Evolutionary conservation across 1,139 yeast genomes (phyloP).

Genomic region (Geotrichum europaeum): DNA sequence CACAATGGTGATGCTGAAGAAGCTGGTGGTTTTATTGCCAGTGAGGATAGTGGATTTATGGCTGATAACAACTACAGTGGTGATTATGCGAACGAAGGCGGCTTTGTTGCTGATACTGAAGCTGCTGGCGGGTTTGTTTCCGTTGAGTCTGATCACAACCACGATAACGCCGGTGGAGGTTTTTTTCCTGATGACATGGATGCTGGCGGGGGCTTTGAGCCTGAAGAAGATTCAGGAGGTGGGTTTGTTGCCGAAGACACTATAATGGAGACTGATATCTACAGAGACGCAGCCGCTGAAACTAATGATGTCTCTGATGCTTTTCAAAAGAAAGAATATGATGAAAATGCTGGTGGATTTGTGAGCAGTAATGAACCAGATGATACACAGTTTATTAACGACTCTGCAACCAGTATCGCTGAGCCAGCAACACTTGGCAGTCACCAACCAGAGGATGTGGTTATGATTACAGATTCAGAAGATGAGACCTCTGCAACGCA

Average conservation of each 20-base stretch:
- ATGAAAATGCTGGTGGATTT: neutral
- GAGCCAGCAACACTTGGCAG: neutral
- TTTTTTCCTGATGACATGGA: constrained; percentile 12
- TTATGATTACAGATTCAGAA: neutral
- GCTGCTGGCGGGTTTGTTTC: constrained; percentile 6
- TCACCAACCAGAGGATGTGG: neutral
- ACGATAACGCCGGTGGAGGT: constrained; percentile 15
- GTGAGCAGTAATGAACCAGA: neutral
- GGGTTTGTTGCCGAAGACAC: neutral
- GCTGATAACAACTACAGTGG: constrained; percentile 17
- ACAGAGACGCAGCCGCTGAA: neutral
- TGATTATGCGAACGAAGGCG: neutral
- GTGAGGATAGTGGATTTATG: constrained; percentile 14
- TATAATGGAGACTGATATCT: neutral
- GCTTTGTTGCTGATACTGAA: constrained; percentile 4
- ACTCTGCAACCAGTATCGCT: neutral
- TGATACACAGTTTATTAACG: neutral
- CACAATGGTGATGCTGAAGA: neutral
- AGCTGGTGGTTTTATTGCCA: neutral
- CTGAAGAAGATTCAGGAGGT: constrained; percentile 7
- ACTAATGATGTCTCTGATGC: neutral
- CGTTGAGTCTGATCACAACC: neutral
- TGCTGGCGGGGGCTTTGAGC: constrained; percentile 10
- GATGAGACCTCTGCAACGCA: neutral
- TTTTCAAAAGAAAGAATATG: neutral